Base-by-base conservation (phyloP, 1,139 yeast species). In the Geotrichum siamense region DNA sequence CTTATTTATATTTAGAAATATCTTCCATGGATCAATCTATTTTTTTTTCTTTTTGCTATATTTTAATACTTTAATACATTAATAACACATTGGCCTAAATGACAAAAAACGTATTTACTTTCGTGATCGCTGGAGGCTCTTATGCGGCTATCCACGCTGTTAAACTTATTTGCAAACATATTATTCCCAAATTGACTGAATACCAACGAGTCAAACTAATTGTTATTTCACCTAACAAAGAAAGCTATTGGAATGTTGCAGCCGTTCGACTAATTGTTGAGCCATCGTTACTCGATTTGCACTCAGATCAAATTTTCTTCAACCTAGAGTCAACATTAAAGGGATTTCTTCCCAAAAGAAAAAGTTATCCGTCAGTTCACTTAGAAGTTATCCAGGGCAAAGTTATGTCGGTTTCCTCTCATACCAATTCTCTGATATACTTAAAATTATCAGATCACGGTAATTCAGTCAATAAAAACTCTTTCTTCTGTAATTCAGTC, bases 181-280 rank as follows among this genome's bases (percentile, higher is more conserved):
- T 43, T 17, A 33, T 38, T 25, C 45, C 45, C n/a, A 22, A 27
- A 16, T 15, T 32, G n/a, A 20, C 28, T 15, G 28, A 34, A 15
- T 19, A 39, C 3, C 26, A 25, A 9, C 28, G 12, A 23, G 28
- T 38, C 15, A 17, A 23, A 3, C 15, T 43, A 16, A 30, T 38
- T 9, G 35, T 43, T 6, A 34, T 43, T 20, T 36, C 42, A 10
- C 45, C 45, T 5, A 43, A 43, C 17, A 21, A 19, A 23, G 39
- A 43, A 22, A 33, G 42, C 19, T 43, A 38, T 22, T 43, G 45
- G 45, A 38, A 38, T 16, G 39, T 43, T 10, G 45, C 45, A 15
- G 45, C 45, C 6, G 42, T 38, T 15, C 15, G 45, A 19, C 19
- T 38, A n/a, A 38, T 43, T 38, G 17, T 42, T 6, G 42, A 43